A percentile compares a stretch with the other conserved stretches of the same genome.
Conservation (phyloP, 306 rosid species). For the Malus sylvestris region DNA sequence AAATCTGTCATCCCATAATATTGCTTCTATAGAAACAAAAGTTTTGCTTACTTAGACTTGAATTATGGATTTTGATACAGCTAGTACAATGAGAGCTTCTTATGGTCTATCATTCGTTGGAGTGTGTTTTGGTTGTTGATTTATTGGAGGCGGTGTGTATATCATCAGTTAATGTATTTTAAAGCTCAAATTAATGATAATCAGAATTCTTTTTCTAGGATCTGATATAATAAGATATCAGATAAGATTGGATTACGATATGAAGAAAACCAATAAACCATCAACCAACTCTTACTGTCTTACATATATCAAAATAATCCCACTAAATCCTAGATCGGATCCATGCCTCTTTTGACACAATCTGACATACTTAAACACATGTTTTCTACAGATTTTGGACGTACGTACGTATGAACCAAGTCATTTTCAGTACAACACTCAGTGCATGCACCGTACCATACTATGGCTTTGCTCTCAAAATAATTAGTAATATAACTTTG, state of each 20-base stretch:
- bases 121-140: too few relatives aligned
- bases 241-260: neutral
- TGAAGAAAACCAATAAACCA: neutral
- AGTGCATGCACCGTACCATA: neutral
- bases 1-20: too few relatives aligned
- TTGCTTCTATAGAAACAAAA: neutral
- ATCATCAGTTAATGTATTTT: too few relatives aligned
- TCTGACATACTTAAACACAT: constrained; percentile 3
- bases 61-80: neutral
- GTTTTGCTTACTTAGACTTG: neutral
- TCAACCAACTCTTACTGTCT: neutral
- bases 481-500: too few relatives aligned
- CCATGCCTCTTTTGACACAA: constrained; percentile 13
- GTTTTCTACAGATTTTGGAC: neutral
- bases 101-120: too few relatives aligned
- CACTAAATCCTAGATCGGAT: neutral
- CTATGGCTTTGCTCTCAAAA: neutral
- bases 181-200: too few relatives aligned
- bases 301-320: neutral
- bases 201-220: neutral
- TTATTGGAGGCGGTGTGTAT: too few relatives aligned
- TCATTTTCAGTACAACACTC: neutral
- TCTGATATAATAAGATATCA: too few relatives aligned
- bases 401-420: neutral
- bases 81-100: neutral